Base-by-base conservation (phyloP, 1,139 yeast species). In the Yamadazyma siamensis region DNA sequence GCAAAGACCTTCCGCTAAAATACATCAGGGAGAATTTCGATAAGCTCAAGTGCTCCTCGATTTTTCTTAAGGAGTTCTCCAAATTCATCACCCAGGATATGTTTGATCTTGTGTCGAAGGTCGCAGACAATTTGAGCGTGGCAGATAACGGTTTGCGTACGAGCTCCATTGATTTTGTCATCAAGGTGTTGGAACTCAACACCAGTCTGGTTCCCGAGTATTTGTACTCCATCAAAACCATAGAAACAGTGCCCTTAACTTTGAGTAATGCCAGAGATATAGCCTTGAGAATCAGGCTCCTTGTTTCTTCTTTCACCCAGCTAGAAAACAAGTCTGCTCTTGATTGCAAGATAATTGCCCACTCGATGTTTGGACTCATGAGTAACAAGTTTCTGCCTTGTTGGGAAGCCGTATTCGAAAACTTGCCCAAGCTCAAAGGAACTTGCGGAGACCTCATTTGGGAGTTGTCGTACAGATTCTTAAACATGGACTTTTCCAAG, bases 331-430 rank as follows among this genome's bases (percentile, higher is more conserved):
- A 38, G 19, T 31, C 31, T 10, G 39, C 39, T 3, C 37, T 62
- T 4, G 59, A 65, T 11, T 67, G 71, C 23, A 46, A 47, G 11
- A 56, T 75, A 5, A 65, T 82, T 16, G 64, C 80, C 12, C 66
- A 72, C 21, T 85, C 71, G 50, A 40, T 82, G 32, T 77, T 87
- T 52, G 97, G 96, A 16, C 65, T 84, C 39, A 59, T 89, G 29
- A 70, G 88, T 1, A 79, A 80, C 27, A 75, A 76, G 39, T 88
- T 91, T 47, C 84, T 87, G 38, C 98, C 98, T 2, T 69, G 82
- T 17, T 87, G 95, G 95, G 73, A 75, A 13, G 85, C 84, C 4
- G 81, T 84, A 3, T 62, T 69, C 34, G 91, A 81, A 39, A 69
- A 74, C 5, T 49, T 85, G 7, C 75, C 80, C 1, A 26, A 36